Base-by-base conservation (phyloP, 768 basidiomycete genomes). In the Pleurotus platypus region DNA sequence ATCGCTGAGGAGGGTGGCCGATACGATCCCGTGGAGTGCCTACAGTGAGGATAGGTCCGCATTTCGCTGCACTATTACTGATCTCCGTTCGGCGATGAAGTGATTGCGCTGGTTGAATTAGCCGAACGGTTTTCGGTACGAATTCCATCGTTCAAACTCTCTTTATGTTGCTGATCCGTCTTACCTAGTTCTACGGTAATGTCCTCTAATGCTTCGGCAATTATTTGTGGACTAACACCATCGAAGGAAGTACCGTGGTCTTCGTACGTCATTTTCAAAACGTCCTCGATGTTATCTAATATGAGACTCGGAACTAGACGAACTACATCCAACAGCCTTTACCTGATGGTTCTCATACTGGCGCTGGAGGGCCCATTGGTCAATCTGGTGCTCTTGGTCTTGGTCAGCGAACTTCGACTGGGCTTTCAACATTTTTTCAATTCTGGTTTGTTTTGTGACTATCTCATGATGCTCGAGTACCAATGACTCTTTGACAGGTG, bases 251-350 rank as follows among this genome's bases (percentile, higher is more conserved):
- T 43, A 58, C 46, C 59, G 82, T 84, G 49, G 74, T 84, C 66
- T 78, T 82, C 65, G 81, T 79, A 58, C 57, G 72, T 64, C 4
- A 3, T 45, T 18, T 15, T 2, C 40, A 46, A 18, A 18, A 9
- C 39, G 4, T 16, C 43, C 38, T 5, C 16, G 3, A 40, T 20
- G 24, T 35, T 7, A 27, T 45, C 1, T 15, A 50, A 5, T 1
- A 43, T 18, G 5, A 22, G 37, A 9, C 24, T 4, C 30, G n/a
- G 22, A 40, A 15, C 8, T 61, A 87, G 85, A 83, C 83, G 38
- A 91, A 91, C 69, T 91, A 84, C 70, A 85, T 91, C 40, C 90
- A 92, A 66, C 81, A 83, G 57, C 79, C 79, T 0, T 80, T 91
- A 5, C 90, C 90, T 2, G 57, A 64, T 0, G 84, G 83, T 46